Conservation (phyloP, 768 basidiomycete genomes). For the Suillus plorans region DNA sequence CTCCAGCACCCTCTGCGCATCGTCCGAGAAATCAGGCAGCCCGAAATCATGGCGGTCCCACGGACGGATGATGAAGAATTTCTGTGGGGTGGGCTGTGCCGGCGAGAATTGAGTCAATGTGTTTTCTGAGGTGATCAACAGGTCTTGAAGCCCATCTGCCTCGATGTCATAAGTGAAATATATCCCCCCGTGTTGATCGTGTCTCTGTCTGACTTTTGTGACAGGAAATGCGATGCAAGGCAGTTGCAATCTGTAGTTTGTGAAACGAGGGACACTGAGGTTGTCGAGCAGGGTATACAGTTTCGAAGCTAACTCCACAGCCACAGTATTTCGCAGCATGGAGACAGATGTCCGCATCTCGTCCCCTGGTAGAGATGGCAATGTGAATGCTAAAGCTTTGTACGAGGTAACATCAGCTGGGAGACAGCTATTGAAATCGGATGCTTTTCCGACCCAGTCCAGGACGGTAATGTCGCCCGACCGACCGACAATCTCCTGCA, state of each 20-base stretch:
- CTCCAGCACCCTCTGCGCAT: neutral
- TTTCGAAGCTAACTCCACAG: neutral
- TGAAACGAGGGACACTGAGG: neutral
- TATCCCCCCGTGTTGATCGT: neutral
- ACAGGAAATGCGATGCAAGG: neutral
- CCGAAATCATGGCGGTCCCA: neutral
- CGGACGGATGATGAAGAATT: neutral
- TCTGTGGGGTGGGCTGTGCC: neutral
- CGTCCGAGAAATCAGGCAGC: neutral
- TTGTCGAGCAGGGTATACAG: neutral
- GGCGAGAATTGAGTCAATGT: neutral
- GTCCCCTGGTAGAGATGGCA: neutral
- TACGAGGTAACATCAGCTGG: neutral
- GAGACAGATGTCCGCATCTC: neutral
- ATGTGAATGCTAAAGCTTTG: neutral
- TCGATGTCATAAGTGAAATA: neutral
- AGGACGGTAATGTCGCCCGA: neutral
- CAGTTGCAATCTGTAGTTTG: neutral
- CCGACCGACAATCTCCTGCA: neutral
- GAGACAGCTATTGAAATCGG: slow-evolving; percentile 6
- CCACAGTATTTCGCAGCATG: neutral
- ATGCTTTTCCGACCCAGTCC: slow-evolving; percentile 4
- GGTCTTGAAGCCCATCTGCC: neutral
- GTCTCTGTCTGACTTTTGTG: neutral
- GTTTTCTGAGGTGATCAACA: neutral